phyloP scores from a whole-genome alignment of 805 yeast species.

The Suhomyces sp. region DNA sequence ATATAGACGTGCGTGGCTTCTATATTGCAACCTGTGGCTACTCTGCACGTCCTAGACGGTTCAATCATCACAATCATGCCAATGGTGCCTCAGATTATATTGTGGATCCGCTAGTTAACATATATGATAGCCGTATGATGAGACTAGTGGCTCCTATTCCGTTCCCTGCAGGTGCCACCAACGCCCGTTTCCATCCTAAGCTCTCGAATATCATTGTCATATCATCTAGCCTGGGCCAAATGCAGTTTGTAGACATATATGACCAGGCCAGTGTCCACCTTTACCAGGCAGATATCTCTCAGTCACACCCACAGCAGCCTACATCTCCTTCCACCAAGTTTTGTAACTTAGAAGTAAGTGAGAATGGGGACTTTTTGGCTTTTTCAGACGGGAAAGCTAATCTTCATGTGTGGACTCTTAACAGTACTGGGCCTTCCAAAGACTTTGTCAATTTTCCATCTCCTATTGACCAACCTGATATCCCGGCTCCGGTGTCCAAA shows the following conservation, averaged over 20 bases:
- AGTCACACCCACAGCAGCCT: constrained; percentile 3
- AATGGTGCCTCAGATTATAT: constrained; percentile 30
- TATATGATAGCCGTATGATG: constrained; percentile 75
- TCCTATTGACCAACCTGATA: constrained; percentile 54
- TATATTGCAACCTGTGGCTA: constrained; percentile 80
- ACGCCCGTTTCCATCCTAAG: constrained; percentile 82
- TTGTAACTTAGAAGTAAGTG: constrained; percentile 52
- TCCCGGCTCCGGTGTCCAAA: constrained; percentile 29
- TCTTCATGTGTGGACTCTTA: constrained; percentile 66
- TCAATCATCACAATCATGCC: constrained; percentile 13
- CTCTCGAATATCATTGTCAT: constrained; percentile 73
- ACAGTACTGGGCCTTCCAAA: constrained; percentile 24
- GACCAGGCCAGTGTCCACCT: constrained; percentile 68
- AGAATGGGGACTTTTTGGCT: constrained; percentile 74
- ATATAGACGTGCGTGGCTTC: constrained; percentile 62
- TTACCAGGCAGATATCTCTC: constrained; percentile 59
- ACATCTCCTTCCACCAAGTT: constrained; percentile 27
- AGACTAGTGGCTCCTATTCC: constrained; percentile 75
- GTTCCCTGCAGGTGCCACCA: constrained; percentile 86
- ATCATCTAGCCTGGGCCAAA: constrained; percentile 73
- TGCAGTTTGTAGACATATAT: constrained; percentile 80
- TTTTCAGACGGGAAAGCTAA: constrained; percentile 63
- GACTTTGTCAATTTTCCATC: constrained; percentile 38
- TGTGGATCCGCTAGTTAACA: constrained; percentile 76
- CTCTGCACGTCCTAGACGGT: constrained; percentile 58